Evolutionary conservation across 1,284 basidiomycete species (phyloP), one percentile per base, ranked within the genome.

Genomic region (Austroboletus niveus): DNA sequence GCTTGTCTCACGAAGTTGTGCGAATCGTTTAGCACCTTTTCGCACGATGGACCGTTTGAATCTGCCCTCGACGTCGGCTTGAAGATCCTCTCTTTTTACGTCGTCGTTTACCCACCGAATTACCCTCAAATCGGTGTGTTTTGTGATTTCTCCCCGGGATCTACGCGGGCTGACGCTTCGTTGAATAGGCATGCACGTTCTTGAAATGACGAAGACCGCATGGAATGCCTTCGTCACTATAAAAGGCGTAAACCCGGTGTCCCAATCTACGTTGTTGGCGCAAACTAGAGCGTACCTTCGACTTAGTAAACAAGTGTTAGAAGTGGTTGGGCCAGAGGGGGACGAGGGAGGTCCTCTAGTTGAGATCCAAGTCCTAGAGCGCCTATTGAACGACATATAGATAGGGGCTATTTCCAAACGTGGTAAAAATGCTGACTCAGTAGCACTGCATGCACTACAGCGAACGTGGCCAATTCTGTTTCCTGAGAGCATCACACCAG

Each of bases 51-150:
- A 4, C 69, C 73, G 3, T 81, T 79, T 55, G 66, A 71, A 15
- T 56, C 68, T 14, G 86, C 87, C 0, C 60, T 85, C n/a, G 61
- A 75, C 22, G 66, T 71, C 15, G 87, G 88, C 9, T 60, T 75
- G 29, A 77, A 77, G 2, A 69, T 89, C 17, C 70, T 88, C 12
- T 82, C 83, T 1, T 69, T 87, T 9, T 90, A 91, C 65, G 60
- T 75, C 8, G 61, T 85, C 50, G 69, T 89, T 32, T 91, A 91
- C 61, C 86, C 88, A 2, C 70, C 68, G 5, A 83, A 83, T 58
- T 89, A 88, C 65, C 88, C 88, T 30, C 85, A 89, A 59, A 86
- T 83, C n/a, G 88, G 88, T 87, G 48, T 58, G 77, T 69, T 30
- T 38, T 15, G 7, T 24, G 24, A 24, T 45, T 27, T 54, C 20